phyloP scores from a whole-genome alignment of 1,139 yeast species.

The Debaryomycetaceae sp. region DNA sequence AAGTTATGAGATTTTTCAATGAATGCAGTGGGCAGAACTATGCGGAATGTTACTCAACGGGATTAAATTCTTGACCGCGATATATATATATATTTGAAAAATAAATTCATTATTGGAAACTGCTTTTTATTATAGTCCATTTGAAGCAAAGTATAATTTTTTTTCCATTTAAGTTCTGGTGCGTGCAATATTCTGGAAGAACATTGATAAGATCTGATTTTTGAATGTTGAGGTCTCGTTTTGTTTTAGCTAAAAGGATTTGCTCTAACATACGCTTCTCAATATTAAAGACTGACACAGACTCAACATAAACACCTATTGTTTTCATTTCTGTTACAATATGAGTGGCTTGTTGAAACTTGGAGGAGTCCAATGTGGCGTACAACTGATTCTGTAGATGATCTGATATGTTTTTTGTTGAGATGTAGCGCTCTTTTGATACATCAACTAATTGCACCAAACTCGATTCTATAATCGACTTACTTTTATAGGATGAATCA shows the following conservation, averaged over 20 bases:
- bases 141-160: neutral
- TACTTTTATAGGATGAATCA: neutral
- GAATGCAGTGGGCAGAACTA: too few species aligned
- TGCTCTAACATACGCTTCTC: neutral
- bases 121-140: neutral
- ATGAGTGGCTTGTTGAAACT: slow-evolving; percentile 1
- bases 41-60: too few species aligned
- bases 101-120: too few species aligned
- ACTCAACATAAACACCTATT: neutral
- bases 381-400: neutral
- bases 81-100: too few species aligned
- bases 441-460: neutral
- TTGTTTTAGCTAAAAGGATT: neutral
- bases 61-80: too few species aligned
- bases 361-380: neutral
- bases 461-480: neutral
- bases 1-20: too few species aligned
- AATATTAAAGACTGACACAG: neutral
- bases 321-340: slow-evolving; percentile 6
- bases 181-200: neutral
- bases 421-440: neutral
- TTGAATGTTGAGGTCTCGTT: neutral
- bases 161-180: neutral
- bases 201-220: neutral
- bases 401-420: neutral